Base-by-base conservation (phyloP, 1,284 basidiomycete genomes). In the Cerioporus squamosus region DNA sequence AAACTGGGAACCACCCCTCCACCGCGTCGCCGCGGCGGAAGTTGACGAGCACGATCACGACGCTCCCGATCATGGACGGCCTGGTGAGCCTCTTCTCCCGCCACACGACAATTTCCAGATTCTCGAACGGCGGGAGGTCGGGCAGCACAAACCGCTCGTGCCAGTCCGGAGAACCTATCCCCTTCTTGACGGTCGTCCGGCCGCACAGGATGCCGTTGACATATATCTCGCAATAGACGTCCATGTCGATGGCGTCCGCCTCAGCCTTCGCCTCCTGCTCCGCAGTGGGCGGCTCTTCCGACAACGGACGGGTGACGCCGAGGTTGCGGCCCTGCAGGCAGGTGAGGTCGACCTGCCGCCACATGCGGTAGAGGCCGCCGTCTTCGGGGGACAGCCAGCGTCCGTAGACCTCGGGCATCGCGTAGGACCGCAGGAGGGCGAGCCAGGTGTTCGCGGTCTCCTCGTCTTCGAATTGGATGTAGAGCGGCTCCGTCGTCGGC, bases 1-100 rank as follows among this genome's bases (percentile, higher is more conserved):
- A 73, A 17, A 93, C 82, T n/a, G 91, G 88, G 73, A 87, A 93
- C 90, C 90, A 94, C 9, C 90, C 91, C 67, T 94, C 92, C 14
- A 91, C 79, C 8, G 75, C 71, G 64, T 92, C 88, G 17, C 87
- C 85, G 36, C 91, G 79, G 18, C 87, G 82, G 66, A 94, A 90
- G 66, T 90, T 89, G 7, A 76, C 75, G 29, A 94, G 76, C 2
- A 84, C 77, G 51, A 95, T 83, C 24, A 78, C 78, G n/a, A 88
- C 80, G 29, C 77, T 80, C 14, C 92, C 93, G 42, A 92, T 66
- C 23, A 79, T 66, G 3, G 73, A 65, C 4, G 86, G 81, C 69
- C 85, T 88, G 65, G 77, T 69, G 12, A 82, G 67, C 63, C 81
- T 84, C 76, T 87, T 90, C 74, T 90, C 88, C 57, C 81, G 80